Evolutionary conservation across 2,329 filamentous ascomycete genomes (phyloP).

Genomic region (Aspergillus terreus): DNA sequence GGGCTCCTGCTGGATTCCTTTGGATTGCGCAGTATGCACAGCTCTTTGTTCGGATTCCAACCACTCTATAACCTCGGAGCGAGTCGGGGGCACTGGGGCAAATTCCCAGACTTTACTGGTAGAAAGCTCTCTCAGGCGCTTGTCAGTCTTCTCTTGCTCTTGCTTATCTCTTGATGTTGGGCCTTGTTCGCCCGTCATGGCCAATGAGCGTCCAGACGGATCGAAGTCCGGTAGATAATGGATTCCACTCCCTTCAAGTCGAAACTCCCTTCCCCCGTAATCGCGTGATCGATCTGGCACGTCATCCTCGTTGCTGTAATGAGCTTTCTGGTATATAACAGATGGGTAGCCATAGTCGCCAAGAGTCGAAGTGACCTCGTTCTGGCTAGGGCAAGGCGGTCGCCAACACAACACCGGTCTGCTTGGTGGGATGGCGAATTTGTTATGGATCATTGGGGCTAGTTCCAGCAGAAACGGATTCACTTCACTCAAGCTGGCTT

Average conservation of each 20-base stretch:
- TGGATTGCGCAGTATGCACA: conserved; percentile 2
- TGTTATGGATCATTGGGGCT: conserved; percentile 20
- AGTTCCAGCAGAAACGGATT: conserved; percentile 18
- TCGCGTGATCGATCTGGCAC: conserved; percentile 73
- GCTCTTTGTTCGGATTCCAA: conserved; percentile 40
- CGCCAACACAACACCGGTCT: conserved; percentile 23
- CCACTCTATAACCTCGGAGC: conserved; percentile 68
- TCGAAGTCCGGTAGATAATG: conserved; percentile 81
- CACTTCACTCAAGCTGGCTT: conserved; percentile 4
- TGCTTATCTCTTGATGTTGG: conserved; percentile 48
- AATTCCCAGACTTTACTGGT: conserved; percentile 74
- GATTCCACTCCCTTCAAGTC: conserved; percentile 67
- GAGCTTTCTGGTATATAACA: conserved; percentile 78
- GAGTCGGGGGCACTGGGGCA: conserved; percentile 65
- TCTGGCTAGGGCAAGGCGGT: conserved; percentile 25
- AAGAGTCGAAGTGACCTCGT: conserved; percentile 56
- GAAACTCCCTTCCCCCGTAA: conserved; percentile 85
- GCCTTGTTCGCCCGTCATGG: conserved; percentile 53
- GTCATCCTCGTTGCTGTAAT: conserved; percentile 79
- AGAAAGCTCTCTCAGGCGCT: conserved; percentile 55
- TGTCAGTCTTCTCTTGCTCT: conserved; percentile 50
- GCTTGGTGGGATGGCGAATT: conserved; percentile 26
- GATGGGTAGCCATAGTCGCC: conserved; percentile 56
- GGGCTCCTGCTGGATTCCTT: conserved; percentile 4
- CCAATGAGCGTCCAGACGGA: conserved; percentile 53